A percentile compares a stretch with the other conserved stretches of the same genome.
Conservation (phyloP, 495 filamentous ascomycete genomes). For the Margaritispora aquatica region DNA sequence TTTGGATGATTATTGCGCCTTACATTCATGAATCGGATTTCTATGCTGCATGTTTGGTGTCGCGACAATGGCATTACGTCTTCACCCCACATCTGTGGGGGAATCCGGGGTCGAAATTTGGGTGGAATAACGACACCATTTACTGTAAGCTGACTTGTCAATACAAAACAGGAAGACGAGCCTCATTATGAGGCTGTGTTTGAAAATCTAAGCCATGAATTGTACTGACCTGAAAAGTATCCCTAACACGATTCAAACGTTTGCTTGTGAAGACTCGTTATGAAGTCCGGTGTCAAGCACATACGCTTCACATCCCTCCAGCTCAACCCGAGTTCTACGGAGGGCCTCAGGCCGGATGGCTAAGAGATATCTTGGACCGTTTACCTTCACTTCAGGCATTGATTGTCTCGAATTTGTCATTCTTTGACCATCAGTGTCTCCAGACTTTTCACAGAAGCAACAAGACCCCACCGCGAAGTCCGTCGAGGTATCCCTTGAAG, state of each 20-base stretch:
- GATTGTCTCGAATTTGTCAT: conserved; percentile 53
- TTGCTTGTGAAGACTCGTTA: conserved; percentile 48
- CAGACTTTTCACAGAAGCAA: conserved; percentile 10
- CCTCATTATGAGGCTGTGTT: too few species aligned
- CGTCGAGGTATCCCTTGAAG: conserved; percentile 34
- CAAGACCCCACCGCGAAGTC: background rate
- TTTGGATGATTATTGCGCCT: conserved; percentile 55
- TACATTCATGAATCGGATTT: conserved; percentile 55
- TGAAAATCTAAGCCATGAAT: too few species aligned
- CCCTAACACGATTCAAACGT: conserved; percentile 56
- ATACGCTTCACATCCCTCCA: conserved; percentile 62
- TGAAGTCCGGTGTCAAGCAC: conserved; percentile 49
- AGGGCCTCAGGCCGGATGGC: conserved; percentile 54
- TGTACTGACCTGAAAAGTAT: conserved; percentile 36
- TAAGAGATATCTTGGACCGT: conserved; percentile 53
- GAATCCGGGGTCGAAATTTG: conserved; percentile 59
- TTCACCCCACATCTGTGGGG: conserved; percentile 61
- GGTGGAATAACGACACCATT: conserved; percentile 54
- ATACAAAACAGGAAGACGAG: too few species aligned
- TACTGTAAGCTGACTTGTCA: conserved; percentile 37
- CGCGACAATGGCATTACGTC: conserved; percentile 50
- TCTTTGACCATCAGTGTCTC: conserved; percentile 60
- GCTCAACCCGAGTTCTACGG: conserved; percentile 61
- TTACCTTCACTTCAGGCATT: conserved; percentile 56
- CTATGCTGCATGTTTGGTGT: conserved; percentile 52